Percentiles rank a stretch among this genome's conserved stretches.
phyloP scores from a whole-genome alignment of 2,329 filamentous ascomycete genomes.

The Aspergillus puulaauensis region DNA sequence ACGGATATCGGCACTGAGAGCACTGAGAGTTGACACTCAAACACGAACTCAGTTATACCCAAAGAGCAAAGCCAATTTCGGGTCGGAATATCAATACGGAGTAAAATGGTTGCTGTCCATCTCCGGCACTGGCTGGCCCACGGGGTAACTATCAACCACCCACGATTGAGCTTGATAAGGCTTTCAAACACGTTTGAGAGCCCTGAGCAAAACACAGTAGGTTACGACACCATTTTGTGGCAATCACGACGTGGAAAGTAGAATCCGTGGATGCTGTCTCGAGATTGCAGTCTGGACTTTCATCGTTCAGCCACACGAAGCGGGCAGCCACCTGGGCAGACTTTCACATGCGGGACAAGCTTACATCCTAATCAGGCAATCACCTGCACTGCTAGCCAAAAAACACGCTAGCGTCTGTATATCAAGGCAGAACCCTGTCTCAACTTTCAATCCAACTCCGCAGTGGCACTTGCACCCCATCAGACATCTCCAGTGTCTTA shows the following conservation, averaged over 20 bases:
- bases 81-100: no score
- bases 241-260: neutral
- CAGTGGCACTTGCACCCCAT: neutral
- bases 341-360: conserved; percentile 1
- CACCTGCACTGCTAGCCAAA: neutral
- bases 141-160: neutral
- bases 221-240: conserved; percentile 1
- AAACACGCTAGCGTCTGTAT: neutral
- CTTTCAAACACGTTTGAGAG: neutral
- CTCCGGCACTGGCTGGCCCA: no score
- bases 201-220: neutral
- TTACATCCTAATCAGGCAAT: neutral
- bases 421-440: neutral
- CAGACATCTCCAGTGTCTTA: neutral
- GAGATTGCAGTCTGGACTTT: neutral
- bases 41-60: no score
- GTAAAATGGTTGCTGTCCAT: no score
- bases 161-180: neutral
- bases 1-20: neutral
- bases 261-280: neutral
- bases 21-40: neutral
- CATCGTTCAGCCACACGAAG: no score
- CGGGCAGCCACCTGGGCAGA: neutral
- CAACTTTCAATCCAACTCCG: neutral
- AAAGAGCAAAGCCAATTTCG: no score